Percentiles rank a stretch among this genome's conserved stretches.
These are phyloP conservation scores for Tetraselmis striata DNA, from an alignment of 139 green algal genomes.

Conservation along the genomic window DNA sequence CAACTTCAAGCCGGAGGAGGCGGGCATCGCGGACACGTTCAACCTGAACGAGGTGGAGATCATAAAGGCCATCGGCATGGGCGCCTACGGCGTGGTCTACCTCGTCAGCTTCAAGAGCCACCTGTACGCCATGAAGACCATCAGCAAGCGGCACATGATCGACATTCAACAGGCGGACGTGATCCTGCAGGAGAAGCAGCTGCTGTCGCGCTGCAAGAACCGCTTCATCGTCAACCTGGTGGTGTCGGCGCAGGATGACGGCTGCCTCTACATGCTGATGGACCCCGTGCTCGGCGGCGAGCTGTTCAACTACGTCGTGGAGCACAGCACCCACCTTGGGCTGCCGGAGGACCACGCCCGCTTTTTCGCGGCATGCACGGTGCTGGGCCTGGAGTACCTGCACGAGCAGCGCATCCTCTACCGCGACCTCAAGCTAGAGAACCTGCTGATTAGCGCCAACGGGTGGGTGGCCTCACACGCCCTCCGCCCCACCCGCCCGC, in stretches of 20 bases:
- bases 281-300: conserved; percentile 86
- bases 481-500: no score
- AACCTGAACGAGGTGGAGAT: background rate
- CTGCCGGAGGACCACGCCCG: conserved; percentile 67
- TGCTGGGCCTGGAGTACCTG: conserved; percentile 80
- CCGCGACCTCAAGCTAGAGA: conserved; percentile 71
- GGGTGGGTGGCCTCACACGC: no score
- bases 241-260: background rate
- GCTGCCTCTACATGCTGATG: conserved; percentile 77
- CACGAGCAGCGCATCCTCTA: conserved; percentile 70
- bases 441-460: conserved; percentile 50
- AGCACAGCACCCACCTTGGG: background rate
- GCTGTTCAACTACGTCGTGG: conserved; percentile 80
- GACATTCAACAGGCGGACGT: conserved; percentile 68
- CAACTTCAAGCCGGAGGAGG: background rate
- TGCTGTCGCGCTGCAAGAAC: conserved; percentile 39
- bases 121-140: conserved; percentile 70
- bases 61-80: background rate
- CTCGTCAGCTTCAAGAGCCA: background rate
- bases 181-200: conserved; percentile 11
- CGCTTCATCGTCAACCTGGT: conserved; percentile 81
- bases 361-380: conserved; percentile 82
- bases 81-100: background rate
- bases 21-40: background rate
- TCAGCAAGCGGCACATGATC: conserved; percentile 74